Conservation (phyloP, 352 stramenopile genomes). For the Pythium rhizo-oryzae region DNA sequence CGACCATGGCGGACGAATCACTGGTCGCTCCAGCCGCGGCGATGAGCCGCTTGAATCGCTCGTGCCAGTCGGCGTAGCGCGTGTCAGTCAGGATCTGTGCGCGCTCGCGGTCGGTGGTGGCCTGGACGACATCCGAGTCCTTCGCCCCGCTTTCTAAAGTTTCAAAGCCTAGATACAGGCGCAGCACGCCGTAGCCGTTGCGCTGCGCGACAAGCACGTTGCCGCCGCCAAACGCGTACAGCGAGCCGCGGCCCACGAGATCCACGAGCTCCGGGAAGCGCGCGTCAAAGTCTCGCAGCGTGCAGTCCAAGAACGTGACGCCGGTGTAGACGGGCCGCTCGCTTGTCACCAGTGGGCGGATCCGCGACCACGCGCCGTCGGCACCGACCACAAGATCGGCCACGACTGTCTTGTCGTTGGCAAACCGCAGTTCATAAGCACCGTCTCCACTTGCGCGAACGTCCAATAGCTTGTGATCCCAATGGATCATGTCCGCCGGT, state of each 20-base stretch:
- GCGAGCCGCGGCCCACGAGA: slow-evolving; percentile 23
- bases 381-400: slow-evolving; percentile 26
- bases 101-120: slow-evolving; percentile 12
- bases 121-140: slow-evolving; percentile 4
- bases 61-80: slow-evolving; percentile 23
- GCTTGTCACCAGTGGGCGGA: slow-evolving; percentile 17
- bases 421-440: slow-evolving; percentile 14
- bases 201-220: slow-evolving; percentile 28
- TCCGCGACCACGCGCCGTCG: slow-evolving; percentile 28
- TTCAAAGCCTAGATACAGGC: slow-evolving; percentile 28
- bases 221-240: slow-evolving; percentile 22
- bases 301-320: slow-evolving; percentile 22
- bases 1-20: slow-evolving; percentile 4
- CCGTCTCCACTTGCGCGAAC: not conserved
- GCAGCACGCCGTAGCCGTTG: slow-evolving; percentile 29
- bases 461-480: slow-evolving; percentile 21
- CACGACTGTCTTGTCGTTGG: slow-evolving; percentile 3
- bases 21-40: slow-evolving; percentile 1
- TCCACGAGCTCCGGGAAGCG: slow-evolving; percentile 26
- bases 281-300: slow-evolving; percentile 22
- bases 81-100: slow-evolving; percentile 8
- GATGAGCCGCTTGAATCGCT: slow-evolving; percentile 15
- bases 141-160: slow-evolving; percentile 5
- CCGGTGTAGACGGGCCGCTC: slow-evolving; percentile 10
- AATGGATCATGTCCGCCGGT: slow-evolving; percentile 11